phyloP scores from a whole-genome alignment of 2,329 filamentous ascomycete species.

The Aspergillus puulaauensis region DNA sequence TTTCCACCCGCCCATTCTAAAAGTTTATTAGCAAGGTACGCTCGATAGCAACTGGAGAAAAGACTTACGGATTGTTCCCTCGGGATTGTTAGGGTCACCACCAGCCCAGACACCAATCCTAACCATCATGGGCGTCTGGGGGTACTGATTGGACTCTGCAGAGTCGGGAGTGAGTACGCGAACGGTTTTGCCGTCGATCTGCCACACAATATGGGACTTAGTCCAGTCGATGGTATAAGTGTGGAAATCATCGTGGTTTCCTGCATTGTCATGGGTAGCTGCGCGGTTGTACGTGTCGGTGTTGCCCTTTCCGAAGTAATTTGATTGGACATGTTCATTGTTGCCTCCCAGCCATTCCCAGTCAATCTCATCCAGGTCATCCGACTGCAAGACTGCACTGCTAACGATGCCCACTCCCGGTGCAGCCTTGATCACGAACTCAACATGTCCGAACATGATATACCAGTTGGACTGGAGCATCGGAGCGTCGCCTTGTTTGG shows the following conservation, averaged over 20 bases:
- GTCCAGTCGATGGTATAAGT: slow-evolving; percentile 96
- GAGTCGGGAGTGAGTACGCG: slow-evolving; percentile 70
- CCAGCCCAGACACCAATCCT: slow-evolving; percentile 92
- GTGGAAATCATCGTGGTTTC: slow-evolving; percentile 73
- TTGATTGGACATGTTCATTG: slow-evolving; percentile 78
- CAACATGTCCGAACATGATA: slow-evolving; percentile 97
- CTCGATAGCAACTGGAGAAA: slow-evolving; percentile 1
- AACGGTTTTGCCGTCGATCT: slow-evolving; percentile 73
- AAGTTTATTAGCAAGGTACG: slow-evolving; percentile 11
- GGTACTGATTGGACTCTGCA: slow-evolving; percentile 73
- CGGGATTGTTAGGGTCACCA: slow-evolving; percentile 75
- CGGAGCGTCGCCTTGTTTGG: slow-evolving; percentile 76
- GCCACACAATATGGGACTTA: slow-evolving; percentile 78
- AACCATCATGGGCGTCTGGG: slow-evolving; percentile 92
- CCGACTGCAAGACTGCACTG: slow-evolving; percentile 86
- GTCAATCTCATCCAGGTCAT: slow-evolving; percentile 93
- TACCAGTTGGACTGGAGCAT: slow-evolving; percentile 90
- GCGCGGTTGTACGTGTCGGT: slow-evolving; percentile 85
- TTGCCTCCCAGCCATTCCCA: slow-evolving; percentile 91
- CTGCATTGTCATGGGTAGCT: slow-evolving; percentile 67
- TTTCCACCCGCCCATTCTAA: slow-evolving; percentile 77
- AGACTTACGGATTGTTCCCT: slow-evolving; percentile 69
- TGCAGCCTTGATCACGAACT: slow-evolving; percentile 80
- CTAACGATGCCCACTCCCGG: slow-evolving; percentile 91
- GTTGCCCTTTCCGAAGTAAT: slow-evolving; percentile 94